Percentiles rank a stretch among this genome's conserved stretches.
phyloP scores from a whole-genome alignment of 164 flowering plant species.

The Tinospora cordifolia region DNA sequence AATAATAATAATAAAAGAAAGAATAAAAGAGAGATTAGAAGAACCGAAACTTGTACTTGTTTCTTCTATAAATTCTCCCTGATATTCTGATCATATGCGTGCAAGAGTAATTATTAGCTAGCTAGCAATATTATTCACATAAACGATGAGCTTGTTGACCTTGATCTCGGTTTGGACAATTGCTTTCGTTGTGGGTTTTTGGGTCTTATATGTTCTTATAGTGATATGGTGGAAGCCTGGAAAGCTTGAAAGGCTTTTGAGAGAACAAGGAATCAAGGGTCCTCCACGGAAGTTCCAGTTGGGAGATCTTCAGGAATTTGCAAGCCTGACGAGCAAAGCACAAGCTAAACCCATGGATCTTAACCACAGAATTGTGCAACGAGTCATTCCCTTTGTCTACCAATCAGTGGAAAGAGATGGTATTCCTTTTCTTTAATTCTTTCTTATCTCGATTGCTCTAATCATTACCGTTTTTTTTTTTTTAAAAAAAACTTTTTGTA shows the following conservation, averaged over 20 bases:
- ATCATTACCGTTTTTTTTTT: too few relatives aligned
- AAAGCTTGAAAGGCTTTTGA: constrained; percentile 12
- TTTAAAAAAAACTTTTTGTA: too few relatives aligned
- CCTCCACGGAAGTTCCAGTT: constrained; percentile 6
- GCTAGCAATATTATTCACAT: too few relatives aligned
- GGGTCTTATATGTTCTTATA: not conserved
- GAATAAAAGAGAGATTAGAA: too few relatives aligned
- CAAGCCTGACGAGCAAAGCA: not conserved
- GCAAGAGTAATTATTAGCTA: too few relatives aligned
- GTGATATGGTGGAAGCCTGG: constrained; percentile 16
- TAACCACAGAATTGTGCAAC: constrained; percentile 10
- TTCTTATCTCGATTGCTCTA: too few relatives aligned
- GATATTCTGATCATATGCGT: too few relatives aligned
- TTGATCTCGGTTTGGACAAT: too few relatives aligned
- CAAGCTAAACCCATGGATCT: constrained; percentile 10
- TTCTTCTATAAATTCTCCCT: too few relatives aligned
- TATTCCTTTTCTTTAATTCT: constrained; percentile 8
- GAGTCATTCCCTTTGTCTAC: constrained; percentile 9
- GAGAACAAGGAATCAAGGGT: constrained; percentile 17
- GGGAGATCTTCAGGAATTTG: constrained; percentile 7
- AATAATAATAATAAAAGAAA: too few relatives aligned
- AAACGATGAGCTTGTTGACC: too few relatives aligned
- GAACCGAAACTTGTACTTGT: too few relatives aligned
- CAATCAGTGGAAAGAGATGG: constrained; percentile 1
- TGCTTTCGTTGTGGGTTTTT: not conserved